These are phyloP conservation scores for Xylona heveae DNA, from an alignment of 495 filamentous ascomycete genomes.

Conservation along the genomic window DNA sequence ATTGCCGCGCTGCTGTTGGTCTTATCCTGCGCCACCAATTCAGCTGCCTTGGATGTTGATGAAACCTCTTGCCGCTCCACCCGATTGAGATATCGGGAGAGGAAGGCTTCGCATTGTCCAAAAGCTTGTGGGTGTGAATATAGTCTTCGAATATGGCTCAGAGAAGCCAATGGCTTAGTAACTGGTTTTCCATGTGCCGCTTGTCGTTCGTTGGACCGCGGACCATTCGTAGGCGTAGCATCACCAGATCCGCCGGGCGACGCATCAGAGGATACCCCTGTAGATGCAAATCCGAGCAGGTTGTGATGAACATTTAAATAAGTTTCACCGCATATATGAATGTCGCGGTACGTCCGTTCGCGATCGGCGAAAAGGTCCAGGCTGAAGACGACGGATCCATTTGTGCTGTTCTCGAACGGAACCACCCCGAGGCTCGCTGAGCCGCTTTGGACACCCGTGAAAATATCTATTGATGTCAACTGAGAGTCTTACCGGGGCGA, in stretches of 20 bases:
- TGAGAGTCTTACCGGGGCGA: too few relatives aligned
- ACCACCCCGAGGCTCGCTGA: slow-evolving; percentile 52
- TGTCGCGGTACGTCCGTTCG: slow-evolving; percentile 30
- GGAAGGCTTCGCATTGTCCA: slow-evolving; percentile 72
- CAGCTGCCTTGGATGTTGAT: slow-evolving; percentile 65
- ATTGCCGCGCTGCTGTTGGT: slow-evolving; percentile 50
- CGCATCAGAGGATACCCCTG: slow-evolving; percentile 12
- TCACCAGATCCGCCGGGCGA: slow-evolving; percentile 4
- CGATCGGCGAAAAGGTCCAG: slow-evolving; percentile 75
- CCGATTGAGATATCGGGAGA: slow-evolving; percentile 39
- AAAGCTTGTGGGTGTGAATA: slow-evolving; percentile 92
- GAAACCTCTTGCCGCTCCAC: slow-evolving; percentile 66
- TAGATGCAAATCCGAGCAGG: slow-evolving; percentile 33
- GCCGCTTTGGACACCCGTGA: slow-evolving; percentile 49
- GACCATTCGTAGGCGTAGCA: slow-evolving; percentile 7
- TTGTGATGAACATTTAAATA: slow-evolving; percentile 78
- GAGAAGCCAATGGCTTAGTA: slow-evolving; percentile 14
- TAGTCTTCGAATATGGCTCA: slow-evolving; percentile 33
- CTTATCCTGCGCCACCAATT: slow-evolving; percentile 37
- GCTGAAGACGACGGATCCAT: slow-evolving; percentile 74
- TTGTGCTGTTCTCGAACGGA: slow-evolving; percentile 89
- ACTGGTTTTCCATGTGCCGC: too few relatives aligned
- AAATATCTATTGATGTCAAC: slow-evolving; percentile 57
- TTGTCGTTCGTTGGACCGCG: too few relatives aligned
- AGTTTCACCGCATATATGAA: slow-evolving; percentile 55